A percentile compares a stretch with the other conserved stretches of the same genome.
Conservation (phyloP, 192 early-diverging fungal genomes). For the Umbelopsis sp. region DNA sequence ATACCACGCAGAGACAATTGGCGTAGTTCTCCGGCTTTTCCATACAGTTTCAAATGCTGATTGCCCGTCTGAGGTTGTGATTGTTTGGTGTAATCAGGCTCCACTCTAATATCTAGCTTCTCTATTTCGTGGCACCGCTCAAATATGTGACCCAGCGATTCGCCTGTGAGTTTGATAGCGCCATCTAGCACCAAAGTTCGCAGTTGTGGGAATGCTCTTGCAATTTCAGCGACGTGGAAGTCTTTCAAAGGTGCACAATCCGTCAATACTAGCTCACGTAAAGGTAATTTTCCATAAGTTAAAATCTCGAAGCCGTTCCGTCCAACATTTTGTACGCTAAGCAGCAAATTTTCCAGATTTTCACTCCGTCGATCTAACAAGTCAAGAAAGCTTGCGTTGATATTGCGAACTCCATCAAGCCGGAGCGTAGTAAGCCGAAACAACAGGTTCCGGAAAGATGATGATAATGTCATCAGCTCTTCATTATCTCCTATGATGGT, state of each 20-base stretch:
- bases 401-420: not conserved
- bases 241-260: not conserved
- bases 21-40: not conserved
- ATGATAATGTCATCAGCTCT: not conserved
- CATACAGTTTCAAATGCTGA: not conserved
- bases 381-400: not conserved
- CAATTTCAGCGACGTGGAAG: not conserved
- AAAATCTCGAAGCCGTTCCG: not conserved
- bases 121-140: not conserved
- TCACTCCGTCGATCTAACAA: not conserved
- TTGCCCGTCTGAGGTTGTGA: not conserved
- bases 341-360: not conserved
- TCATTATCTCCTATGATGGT: constrained; percentile 28
- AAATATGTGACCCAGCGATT: not conserved
- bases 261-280: not conserved
- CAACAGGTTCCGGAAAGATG: not conserved
- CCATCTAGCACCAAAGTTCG: not conserved
- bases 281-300: not conserved
- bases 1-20: not conserved
- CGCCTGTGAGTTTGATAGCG: not conserved
- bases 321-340: not conserved
- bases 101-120: not conserved
- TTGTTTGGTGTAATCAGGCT: not conserved
- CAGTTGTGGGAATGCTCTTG: not conserved
- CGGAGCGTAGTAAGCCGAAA: not conserved